A percentile compares a stretch with the other conserved stretches of the same genome.
Evolutionary conservation across 73 alveolate species (phyloP).

Genomic region (Tetrahymena malaccensis): DNA sequence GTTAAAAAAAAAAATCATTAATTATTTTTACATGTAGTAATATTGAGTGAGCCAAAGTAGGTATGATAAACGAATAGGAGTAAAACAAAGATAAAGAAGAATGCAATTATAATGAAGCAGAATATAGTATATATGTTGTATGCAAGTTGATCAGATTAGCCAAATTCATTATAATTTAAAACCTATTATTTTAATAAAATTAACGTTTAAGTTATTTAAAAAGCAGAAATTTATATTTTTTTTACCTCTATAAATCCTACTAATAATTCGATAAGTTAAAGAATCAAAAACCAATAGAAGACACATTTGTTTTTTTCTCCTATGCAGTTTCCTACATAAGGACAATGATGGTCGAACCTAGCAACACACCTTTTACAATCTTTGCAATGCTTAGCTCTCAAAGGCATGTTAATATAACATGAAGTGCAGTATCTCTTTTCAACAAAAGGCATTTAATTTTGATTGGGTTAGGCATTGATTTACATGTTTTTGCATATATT

Average conservation of each 20-base stretch:
- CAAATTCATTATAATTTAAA: not conserved
- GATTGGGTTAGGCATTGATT: not conserved
- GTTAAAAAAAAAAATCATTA: not conserved
- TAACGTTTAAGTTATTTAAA: not conserved
- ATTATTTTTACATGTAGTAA: not conserved
- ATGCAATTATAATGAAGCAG: not conserved
- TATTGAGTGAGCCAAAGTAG: not conserved
- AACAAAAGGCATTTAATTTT: not conserved
- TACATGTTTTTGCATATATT: not conserved
- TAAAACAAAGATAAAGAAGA: not conserved
- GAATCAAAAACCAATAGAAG: conserved; percentile 2
- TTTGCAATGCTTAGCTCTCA: conserved; percentile 7
- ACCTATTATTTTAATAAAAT: not conserved
- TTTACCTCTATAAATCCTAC: not conserved
- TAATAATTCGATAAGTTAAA: not conserved
- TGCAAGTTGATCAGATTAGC: not conserved
- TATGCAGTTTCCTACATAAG: conserved; percentile 30
- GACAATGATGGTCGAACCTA: conserved; percentile 43
- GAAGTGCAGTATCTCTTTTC: not conserved
- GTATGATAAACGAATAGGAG: not conserved
- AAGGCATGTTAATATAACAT: not conserved
- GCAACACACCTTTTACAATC: conserved; percentile 19
- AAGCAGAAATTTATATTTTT: not conserved
- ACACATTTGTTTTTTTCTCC: conserved; percentile 10
- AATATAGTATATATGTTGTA: not conserved